Evolutionary conservation across 768 basidiomycete genomes (phyloP), one percentile per base, ranked within the genome.

Genomic region (Agrocybe pediades): DNA sequence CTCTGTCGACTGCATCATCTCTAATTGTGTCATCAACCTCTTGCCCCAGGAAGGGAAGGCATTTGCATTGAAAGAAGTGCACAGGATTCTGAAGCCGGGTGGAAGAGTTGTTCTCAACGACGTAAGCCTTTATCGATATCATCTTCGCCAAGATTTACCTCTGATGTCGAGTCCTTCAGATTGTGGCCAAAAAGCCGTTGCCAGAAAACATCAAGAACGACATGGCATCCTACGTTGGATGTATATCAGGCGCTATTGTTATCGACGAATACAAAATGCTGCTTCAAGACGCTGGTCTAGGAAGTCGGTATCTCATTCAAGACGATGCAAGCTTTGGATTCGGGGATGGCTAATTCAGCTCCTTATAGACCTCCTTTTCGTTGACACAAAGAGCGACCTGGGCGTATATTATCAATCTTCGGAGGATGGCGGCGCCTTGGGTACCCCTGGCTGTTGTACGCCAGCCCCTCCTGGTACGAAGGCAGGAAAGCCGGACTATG

Each of bases 11-110:
- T 84, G 80, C 53, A 67, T 86, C 15, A 56, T 84, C 6, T 83
- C 82, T 6, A 86, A 83, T 61, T 84, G 83, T 49, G 81, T 83
- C 2, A 64, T 84, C 61, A 82, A 84, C 59, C 63, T 82, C 2
- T 58, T 84, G 6, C 76, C 81, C 0, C 49, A 49, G 0, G 62
- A 68, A 11, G 77, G 73, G 2, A 84, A 81, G 57, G 63, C 58
- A 3, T 63, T 47, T n/a, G 58, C 79, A 6, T 62, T 83, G 44
- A 72, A 74, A 39, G 84, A 86, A 53, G 67, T 72, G 0, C 63
- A 73, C 45, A 70, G 84, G 9, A 69, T 84, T 2, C 68, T 86
- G 43, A 84, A 79, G 62, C 77, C 80, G 8, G 82, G 82, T 46
- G 84, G 85, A 8, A 71, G 82, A n/a, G 59, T 84, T 21, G 73